These are phyloP conservation scores for Condylostoma magnum DNA, from an alignment of 169 alveolate genomes.

Conservation along the genomic window DNA sequence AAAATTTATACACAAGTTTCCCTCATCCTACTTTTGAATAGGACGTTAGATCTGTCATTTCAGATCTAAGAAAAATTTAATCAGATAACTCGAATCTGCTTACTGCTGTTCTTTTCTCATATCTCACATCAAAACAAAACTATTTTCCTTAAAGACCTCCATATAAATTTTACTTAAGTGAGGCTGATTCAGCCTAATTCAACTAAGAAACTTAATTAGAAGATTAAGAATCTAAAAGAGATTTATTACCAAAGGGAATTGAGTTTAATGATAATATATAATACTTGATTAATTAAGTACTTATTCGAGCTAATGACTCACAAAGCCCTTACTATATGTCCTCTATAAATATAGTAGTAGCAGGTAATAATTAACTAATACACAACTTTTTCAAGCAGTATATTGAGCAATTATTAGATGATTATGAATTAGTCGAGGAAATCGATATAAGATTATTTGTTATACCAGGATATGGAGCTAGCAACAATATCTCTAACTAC, in stretches of 20 bases:
- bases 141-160: background rate
- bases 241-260: background rate
- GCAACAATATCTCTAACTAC: background rate
- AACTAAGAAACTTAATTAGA: background rate
- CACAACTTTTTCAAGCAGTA: constrained; percentile 10
- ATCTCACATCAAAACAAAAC: background rate
- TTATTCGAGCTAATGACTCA: background rate
- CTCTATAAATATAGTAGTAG: background rate
- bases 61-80: background rate
- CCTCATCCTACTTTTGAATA: background rate
- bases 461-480: background rate
- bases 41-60: background rate
- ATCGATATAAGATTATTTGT: constrained; percentile 1
- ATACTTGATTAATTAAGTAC: background rate
- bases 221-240: background rate
- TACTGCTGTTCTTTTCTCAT: background rate
- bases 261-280: background rate
- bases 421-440: background rate
- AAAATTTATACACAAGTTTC: background rate
- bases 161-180: background rate
- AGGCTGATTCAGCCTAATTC: background rate
- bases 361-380: constrained; percentile 5
- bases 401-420: background rate
- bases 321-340: background rate
- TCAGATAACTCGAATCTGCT: background rate